Evolutionary conservation across 257 asterid species (phyloP).

Genomic region (Solanum arcanum): DNA sequence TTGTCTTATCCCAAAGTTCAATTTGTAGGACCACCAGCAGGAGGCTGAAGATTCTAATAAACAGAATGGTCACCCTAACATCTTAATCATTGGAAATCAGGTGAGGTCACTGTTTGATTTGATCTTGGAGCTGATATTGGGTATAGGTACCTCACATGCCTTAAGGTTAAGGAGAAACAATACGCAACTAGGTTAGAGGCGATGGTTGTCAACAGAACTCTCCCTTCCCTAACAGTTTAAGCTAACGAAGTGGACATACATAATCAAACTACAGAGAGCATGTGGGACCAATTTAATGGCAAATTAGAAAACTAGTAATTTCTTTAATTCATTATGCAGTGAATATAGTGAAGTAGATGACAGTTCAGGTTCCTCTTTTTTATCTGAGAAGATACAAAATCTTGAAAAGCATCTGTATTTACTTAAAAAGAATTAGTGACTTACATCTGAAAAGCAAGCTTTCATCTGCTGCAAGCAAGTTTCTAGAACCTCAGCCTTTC

Average conservation of each 20-base stretch:
- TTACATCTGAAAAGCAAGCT: slow-evolving; percentile 84
- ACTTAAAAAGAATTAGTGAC: slow-evolving; percentile 8
- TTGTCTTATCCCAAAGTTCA: background rate
- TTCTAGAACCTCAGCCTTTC: slow-evolving; percentile 76
- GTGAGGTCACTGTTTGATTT: background rate
- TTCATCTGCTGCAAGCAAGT: slow-evolving; percentile 85
- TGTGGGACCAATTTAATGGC: background rate
- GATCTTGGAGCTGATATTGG: background rate
- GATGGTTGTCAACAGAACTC: background rate
- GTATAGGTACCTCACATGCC: background rate
- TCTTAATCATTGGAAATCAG: background rate
- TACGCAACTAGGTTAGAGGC: background rate
- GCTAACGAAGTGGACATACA: background rate
- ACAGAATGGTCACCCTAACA: background rate
- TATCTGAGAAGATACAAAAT: background rate
- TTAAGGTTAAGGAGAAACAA: background rate
- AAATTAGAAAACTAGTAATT: background rate
- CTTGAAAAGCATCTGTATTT: background rate
- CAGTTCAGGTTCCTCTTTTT: background rate
- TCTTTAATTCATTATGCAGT: background rate
- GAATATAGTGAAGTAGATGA: background rate
- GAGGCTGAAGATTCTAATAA: background rate
- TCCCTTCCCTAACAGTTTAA: background rate
- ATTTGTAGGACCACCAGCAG: background rate
- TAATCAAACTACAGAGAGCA: background rate